Conservation (phyloP, 495 filamentous ascomycete species). For the Thermochaetoides thermophila region DNA sequence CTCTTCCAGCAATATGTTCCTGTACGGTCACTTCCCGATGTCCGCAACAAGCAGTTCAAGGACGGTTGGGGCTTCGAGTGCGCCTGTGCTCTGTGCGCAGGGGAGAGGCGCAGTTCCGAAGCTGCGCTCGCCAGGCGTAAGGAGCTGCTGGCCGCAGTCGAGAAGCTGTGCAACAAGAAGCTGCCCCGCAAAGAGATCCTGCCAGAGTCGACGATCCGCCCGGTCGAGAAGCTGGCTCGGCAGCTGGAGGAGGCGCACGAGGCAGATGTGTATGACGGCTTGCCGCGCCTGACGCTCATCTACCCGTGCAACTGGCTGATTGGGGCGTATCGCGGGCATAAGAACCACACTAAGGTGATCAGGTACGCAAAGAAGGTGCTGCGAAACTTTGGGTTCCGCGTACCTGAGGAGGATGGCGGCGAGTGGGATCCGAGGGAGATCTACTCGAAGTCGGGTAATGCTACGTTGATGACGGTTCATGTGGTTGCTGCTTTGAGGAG, state of each 20-base stretch:
- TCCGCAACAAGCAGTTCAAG: conserved; percentile 12
- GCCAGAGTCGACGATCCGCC: conserved; percentile 17
- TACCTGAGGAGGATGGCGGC: conserved; percentile 11
- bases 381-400: conserved; percentile 29
- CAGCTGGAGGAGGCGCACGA: conserved; percentile 27
- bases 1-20: conserved; percentile 29
- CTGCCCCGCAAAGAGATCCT: conserved; percentile 9
- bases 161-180: conserved; percentile 15
- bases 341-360: conserved; percentile 25
- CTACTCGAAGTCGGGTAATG: conserved; percentile 7
- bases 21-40: conserved; percentile 8
- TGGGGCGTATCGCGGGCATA: conserved; percentile 21
- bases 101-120: conserved; percentile 10
- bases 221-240: conserved; percentile 17
- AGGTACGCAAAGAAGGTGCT: conserved; percentile 22
- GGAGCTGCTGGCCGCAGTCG: conserved; percentile 14
- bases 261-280: conserved; percentile 16
- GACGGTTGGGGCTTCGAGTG: conserved; percentile 36
- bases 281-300: conserved; percentile 28
- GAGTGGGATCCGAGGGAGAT: conserved; percentile 18
- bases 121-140: conserved; percentile 10
- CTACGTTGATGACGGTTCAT: conserved; percentile 25
- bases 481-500: conserved; percentile 23
- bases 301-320: conserved; percentile 28
- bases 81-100: conserved; percentile 27